These are phyloP conservation scores for Brassica carinata DNA, from an alignment of 345 rosid genomes.

Conservation along the genomic window DNA sequence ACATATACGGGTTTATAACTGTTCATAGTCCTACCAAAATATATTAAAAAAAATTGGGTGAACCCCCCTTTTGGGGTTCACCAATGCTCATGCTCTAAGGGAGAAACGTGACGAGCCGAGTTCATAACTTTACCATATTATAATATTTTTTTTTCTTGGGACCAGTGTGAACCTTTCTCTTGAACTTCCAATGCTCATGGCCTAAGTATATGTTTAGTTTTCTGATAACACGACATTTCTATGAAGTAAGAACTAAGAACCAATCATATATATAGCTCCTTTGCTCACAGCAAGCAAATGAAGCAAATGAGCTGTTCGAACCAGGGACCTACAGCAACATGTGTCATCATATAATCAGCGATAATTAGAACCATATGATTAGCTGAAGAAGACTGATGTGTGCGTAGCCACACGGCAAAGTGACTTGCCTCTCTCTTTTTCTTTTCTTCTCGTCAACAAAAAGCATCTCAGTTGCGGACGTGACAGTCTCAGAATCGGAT, in stretches of 20 bases:
- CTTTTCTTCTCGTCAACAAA: background rate
- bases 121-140: no score
- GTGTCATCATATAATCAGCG: background rate
- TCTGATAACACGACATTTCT: background rate
- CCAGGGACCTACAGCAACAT: background rate
- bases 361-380: conserved; percentile 6
- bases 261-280: background rate
- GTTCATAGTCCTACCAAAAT: no score
- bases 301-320: conserved; percentile 4
- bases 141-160: no score
- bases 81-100: no score
- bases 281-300: background rate
- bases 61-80: no score
- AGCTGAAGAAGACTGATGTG: conserved; percentile 36
- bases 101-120: no score
- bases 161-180: no score
- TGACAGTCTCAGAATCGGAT: conserved; percentile 17
- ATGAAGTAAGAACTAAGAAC: background rate
- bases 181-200: no score
- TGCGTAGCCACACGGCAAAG: conserved; percentile 13
- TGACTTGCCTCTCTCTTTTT: background rate
- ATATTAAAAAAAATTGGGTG: no score
- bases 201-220: background rate
- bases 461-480: conserved; percentile 21
- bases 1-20: no score